phyloP scores from a whole-genome alignment of 805 yeast genomes.

The Torulaspora quercuum region DNA sequence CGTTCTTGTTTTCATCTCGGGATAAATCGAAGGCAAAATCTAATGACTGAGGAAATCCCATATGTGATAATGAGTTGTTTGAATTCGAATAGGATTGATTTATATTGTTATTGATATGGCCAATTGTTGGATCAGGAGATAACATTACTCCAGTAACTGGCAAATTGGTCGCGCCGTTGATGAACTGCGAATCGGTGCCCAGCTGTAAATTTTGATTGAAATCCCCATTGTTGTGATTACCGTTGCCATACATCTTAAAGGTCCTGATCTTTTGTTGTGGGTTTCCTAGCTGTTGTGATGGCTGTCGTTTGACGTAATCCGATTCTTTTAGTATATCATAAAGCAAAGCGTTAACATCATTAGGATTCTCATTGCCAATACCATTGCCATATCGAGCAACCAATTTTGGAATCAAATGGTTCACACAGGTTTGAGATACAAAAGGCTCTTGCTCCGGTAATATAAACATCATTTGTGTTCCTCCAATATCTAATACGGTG shows the following conservation, averaged over 20 bases:
- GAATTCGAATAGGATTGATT: conserved; percentile 9
- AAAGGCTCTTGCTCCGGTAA: conserved; percentile 84
- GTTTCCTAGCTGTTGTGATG: conserved; percentile 10
- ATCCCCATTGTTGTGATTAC: conserved; percentile 4
- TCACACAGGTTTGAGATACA: conserved; percentile 44
- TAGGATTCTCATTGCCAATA: conserved; percentile 22
- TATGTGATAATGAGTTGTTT: conserved; percentile 8
- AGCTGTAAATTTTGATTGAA: conserved; percentile 6
- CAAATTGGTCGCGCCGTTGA: conserved; percentile 5
- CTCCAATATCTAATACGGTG: conserved; percentile 90
- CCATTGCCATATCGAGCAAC: conserved; percentile 22
- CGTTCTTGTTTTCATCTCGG: conserved; percentile 80
- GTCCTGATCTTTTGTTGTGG: conserved; percentile 24
- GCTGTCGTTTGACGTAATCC: conserved; percentile 18
- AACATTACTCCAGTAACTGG: conserved; percentile 4
- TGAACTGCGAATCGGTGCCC: conserved; percentile 9
- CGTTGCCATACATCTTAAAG: conserved; percentile 33
- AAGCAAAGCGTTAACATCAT: conserved; percentile 23
- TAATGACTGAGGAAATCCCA: conserved; percentile 28
- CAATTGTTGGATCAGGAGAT: conserved; percentile 8
- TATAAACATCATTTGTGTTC: conserved; percentile 98
- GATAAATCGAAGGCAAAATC: conserved; percentile 56
- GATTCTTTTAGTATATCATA: conserved; percentile 28
- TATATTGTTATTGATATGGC: conserved; percentile 4
- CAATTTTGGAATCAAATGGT: conserved; percentile 35